Conservation (phyloP, 2,329 filamentous ascomycete genomes). For the Fusarium humuli region DNA sequence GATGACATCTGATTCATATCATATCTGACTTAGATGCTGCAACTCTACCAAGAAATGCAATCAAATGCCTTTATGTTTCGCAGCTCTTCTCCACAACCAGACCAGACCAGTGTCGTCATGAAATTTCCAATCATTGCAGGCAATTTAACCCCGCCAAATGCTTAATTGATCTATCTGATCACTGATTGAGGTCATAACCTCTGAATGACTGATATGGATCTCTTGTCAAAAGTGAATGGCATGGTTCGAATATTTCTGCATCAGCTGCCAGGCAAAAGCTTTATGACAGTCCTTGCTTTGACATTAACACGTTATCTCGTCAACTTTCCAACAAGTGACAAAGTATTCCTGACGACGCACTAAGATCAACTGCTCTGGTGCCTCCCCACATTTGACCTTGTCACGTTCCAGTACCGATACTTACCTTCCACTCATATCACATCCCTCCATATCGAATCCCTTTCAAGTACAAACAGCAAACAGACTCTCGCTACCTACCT, state of each 20-base stretch:
- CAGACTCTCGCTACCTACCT: neutral
- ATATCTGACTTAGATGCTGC: neutral
- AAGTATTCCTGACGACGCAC: neutral
- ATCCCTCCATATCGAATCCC: neutral
- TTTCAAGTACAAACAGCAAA: slow-evolving; percentile 8
- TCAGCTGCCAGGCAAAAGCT: neutral
- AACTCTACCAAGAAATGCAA: slow-evolving; percentile 6
- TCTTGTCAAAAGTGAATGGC: slow-evolving; percentile 9
- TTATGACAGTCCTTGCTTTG: too few relatives aligned
- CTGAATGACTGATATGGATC: slow-evolving; percentile 4
- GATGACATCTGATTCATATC: slow-evolving; percentile 1
- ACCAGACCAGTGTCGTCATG: slow-evolving; percentile 19
- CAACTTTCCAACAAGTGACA: neutral
- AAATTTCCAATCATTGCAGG: slow-evolving; percentile 6
- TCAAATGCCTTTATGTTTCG: slow-evolving; percentile 6
- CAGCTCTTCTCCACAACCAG: slow-evolving; percentile 20
- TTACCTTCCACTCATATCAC: neutral
- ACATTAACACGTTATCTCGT: neutral
- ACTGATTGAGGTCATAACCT: neutral
- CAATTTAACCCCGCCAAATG: neutral
- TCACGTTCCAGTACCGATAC: slow-evolving; percentile 29
- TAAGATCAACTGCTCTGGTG: slow-evolving; percentile 22
- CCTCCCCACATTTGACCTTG: slow-evolving; percentile 39
- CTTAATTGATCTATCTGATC: slow-evolving; percentile 9
- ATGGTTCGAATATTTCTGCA: neutral